These are phyloP conservation scores for Solanum appendiculatum DNA, from an alignment of 257 asterid species.

Conservation along the genomic window DNA sequence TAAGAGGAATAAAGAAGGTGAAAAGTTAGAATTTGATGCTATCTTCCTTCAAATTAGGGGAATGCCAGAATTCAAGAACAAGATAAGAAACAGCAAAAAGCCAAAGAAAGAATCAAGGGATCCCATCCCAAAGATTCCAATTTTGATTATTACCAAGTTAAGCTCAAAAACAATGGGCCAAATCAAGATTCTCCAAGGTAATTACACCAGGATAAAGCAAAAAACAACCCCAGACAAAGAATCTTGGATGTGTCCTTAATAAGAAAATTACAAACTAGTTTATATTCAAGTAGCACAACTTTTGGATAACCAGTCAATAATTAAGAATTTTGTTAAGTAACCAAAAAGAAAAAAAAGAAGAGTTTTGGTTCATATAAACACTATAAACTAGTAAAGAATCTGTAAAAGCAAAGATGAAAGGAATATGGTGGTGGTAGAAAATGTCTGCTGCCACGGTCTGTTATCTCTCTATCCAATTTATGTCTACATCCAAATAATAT, in stretches of 20 bases:
- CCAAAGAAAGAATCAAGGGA: constrained; percentile 18
- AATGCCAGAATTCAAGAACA: constrained; percentile 16
- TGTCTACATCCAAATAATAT: constrained; percentile 39
- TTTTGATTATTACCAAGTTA: constrained; percentile 22
- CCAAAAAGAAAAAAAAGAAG: background rate
- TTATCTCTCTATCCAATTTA: constrained; percentile 65
- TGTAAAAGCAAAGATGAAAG: constrained; percentile 64
- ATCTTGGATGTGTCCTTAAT: background rate
- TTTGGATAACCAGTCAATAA: background rate
- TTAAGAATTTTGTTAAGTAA: background rate
- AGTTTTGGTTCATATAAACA: constrained; percentile 42
- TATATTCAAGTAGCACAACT: background rate
- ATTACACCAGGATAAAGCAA: constrained; percentile 10
- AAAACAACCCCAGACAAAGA: background rate
- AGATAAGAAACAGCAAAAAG: constrained; percentile 15
- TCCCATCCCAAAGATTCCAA: constrained; percentile 26
- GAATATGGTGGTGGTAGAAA: constrained; percentile 69
- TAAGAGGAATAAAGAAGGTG: background rate
- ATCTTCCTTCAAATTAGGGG: constrained; percentile 31
- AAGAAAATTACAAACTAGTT: background rate
- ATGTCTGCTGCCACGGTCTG: constrained; percentile 76
- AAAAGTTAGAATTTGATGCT: constrained; percentile 6
- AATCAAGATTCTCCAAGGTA: constrained; percentile 35
- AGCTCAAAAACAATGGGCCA: constrained; percentile 31
- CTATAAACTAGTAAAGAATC: constrained; percentile 48